These are phyloP conservation scores for Solanum hybrid DNA, from an alignment of 305 asterid genomes.

Conservation along the genomic window DNA sequence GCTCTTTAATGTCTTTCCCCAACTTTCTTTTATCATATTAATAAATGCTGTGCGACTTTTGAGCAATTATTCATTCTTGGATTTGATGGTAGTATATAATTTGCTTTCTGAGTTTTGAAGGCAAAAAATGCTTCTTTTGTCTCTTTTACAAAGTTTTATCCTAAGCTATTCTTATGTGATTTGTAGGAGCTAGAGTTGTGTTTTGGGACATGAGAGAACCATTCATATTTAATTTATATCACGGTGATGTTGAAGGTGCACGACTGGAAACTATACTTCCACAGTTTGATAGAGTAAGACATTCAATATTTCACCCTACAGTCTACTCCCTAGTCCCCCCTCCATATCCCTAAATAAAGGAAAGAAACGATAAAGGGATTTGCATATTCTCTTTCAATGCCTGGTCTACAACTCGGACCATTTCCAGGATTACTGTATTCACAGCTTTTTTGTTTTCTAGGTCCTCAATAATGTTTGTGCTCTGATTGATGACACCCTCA, in stretches of 20 bases:
- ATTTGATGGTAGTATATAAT: background rate
- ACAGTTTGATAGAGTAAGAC: slow-evolving; percentile 66
- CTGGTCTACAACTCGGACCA: background rate
- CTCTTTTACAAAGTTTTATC: background rate
- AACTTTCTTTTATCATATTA: background rate
- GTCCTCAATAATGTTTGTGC: slow-evolving; percentile 56
- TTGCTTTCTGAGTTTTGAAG: background rate
- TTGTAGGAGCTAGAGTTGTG: slow-evolving; percentile 74
- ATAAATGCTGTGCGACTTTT: background rate
- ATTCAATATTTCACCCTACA: background rate
- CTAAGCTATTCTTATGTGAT: slow-evolving; percentile 5
- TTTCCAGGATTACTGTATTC: background rate
- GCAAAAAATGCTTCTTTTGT: background rate
- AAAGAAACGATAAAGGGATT: background rate
- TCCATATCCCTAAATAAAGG: background rate
- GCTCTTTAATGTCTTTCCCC: background rate
- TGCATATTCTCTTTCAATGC: background rate
- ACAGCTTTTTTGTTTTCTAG: background rate
- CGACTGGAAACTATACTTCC: slow-evolving; percentile 75
- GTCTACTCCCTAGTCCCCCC: slow-evolving; percentile 2
- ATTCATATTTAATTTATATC: slow-evolving; percentile 55
- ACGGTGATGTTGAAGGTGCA: slow-evolving; percentile 60
- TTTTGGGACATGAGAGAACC: slow-evolving; percentile 93
- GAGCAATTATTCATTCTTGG: background rate
- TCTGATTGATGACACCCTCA: slow-evolving; percentile 62